Conservation (phyloP, 2,329 filamentous ascomycete genomes). For the Alternaria tenuissima region DNA sequence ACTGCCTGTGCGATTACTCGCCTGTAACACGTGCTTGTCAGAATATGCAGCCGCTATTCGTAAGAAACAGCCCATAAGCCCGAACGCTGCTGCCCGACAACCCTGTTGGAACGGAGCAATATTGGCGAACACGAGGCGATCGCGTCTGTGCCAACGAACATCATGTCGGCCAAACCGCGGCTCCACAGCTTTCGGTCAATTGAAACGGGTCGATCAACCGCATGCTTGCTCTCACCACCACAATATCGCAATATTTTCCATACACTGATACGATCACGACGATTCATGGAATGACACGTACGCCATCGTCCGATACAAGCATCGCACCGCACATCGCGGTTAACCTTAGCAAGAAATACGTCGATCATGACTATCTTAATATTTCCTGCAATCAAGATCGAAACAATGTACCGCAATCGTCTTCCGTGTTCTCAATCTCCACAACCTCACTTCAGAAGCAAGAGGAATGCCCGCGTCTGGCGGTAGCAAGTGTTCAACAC, state of each 20-base stretch:
- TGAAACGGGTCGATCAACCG: not conserved
- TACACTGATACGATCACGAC: not conserved
- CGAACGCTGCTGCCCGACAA: slow-evolving; percentile 1
- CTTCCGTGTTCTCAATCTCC: not conserved
- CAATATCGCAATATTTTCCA: not conserved
- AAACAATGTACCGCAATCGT: not conserved
- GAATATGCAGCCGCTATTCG: not conserved
- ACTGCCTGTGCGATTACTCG: not conserved
- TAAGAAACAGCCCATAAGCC: not conserved
- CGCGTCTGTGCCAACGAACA: not conserved
- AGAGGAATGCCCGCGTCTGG: not conserved
- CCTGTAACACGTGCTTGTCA: not conserved
- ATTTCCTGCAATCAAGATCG: not conserved
- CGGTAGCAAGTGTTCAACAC: not conserved
- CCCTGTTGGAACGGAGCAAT: not conserved
- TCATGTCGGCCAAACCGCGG: not conserved
- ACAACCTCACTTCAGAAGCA: not conserved
- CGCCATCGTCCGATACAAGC: not conserved
- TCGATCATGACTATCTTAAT: not conserved
- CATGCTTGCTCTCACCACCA: slow-evolving; percentile 4
- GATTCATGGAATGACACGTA: slow-evolving; percentile 1
- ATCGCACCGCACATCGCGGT: not conserved
- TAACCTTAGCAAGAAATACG: not conserved
- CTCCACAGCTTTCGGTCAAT: slow-evolving; percentile 1
- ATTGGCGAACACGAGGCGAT: slow-evolving; percentile 3